Evolutionary conservation across 2,329 filamentous ascomycete genomes (phyloP).

Genomic region (Knoxdaviesia proteae): DNA sequence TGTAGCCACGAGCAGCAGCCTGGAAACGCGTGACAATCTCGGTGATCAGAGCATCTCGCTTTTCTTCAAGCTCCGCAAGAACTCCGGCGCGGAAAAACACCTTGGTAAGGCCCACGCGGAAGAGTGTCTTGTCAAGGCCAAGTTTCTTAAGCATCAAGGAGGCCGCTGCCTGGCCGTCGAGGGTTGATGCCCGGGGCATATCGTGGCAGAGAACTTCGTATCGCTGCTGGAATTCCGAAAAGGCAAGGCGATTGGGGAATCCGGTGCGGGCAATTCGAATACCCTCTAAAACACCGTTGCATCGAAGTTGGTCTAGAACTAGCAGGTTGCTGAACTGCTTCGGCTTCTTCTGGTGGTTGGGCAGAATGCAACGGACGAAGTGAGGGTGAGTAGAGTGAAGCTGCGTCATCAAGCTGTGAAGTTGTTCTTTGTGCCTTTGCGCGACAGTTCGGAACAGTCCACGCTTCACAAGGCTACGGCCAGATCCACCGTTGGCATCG

Average conservation of each 20-base stretch:
- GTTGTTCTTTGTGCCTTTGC: conserved; percentile 90
- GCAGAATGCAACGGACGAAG: conserved; percentile 92
- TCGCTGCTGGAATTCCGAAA: conserved; percentile 82
- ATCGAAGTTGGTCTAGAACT: conserved; percentile 93
- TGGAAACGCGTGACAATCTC: conserved; percentile 92
- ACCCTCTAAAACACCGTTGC: conserved; percentile 97
- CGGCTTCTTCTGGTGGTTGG: conserved; percentile 91
- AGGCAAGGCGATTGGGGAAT: conserved; percentile 82
- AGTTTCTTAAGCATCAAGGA: conserved; percentile 78
- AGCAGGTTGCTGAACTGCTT: conserved; percentile 82
- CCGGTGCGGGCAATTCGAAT: conserved; percentile 93
- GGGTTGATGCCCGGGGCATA: conserved; percentile 63
- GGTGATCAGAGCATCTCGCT: conserved; percentile 76
- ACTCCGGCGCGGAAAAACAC: conserved; percentile 97
- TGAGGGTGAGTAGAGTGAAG: conserved; percentile 93
- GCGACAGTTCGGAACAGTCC: conserved; percentile 92
- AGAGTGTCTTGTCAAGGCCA: conserved; percentile 64
- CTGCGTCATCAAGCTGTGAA: conserved; percentile 89
- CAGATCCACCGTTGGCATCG: conserved; percentile 35
- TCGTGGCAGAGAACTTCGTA: conserved; percentile 85
- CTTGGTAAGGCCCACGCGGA: conserved; percentile 86
- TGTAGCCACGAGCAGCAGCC: conserved; percentile 74
- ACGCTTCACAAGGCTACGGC: conserved; percentile 75
- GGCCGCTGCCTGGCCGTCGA: conserved; percentile 75
- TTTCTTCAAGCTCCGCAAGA: conserved; percentile 87